A percentile compares a stretch with the other conserved stretches of the same genome.
Conservation (phyloP, 805 yeast genomes). For the Yarrowia deformans region DNA sequence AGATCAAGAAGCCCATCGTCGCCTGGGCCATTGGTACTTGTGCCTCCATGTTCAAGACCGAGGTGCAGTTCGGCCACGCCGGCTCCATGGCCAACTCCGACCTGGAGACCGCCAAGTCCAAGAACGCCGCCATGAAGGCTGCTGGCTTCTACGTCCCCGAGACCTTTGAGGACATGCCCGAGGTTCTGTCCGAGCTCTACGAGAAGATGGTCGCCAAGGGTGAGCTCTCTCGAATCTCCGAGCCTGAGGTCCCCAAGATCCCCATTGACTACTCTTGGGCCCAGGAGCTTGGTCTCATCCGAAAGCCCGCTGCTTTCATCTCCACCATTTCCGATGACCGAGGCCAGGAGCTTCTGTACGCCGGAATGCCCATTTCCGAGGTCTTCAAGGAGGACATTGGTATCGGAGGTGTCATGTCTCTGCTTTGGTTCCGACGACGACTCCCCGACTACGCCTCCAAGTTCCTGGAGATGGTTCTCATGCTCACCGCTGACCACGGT, state of each 20-base stretch:
- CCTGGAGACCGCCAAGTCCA: slow-evolving; percentile 70
- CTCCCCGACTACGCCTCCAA: slow-evolving; percentile 55
- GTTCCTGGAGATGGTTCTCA: slow-evolving; percentile 58
- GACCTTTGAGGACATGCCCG: slow-evolving; percentile 62
- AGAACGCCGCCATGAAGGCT: slow-evolving; percentile 78
- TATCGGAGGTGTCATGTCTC: slow-evolving; percentile 58
- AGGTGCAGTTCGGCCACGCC: slow-evolving; percentile 67
- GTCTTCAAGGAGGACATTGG: slow-evolving; percentile 58
- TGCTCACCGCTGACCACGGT: slow-evolving; percentile 59
- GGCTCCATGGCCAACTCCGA: slow-evolving; percentile 76
- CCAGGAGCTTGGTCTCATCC: slow-evolving; percentile 56
- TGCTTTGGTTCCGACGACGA: slow-evolving; percentile 57
- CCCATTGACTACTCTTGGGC: slow-evolving; percentile 60
- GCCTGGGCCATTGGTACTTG: slow-evolving; percentile 77
- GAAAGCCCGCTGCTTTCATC: slow-evolving; percentile 58
- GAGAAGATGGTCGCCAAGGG: slow-evolving; percentile 65
- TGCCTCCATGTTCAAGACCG: slow-evolving; percentile 75
- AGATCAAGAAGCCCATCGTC: slow-evolving; percentile 72
- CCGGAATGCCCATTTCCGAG: slow-evolving; percentile 58
- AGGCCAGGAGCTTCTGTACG: slow-evolving; percentile 57
- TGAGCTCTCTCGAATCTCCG: slow-evolving; percentile 52
- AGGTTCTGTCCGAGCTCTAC: slow-evolving; percentile 63
- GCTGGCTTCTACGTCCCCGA: slow-evolving; percentile 95
- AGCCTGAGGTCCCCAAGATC: slow-evolving; percentile 58
- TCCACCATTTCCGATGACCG: slow-evolving; percentile 59